Evolutionary conservation across 2,329 filamentous ascomycete species (phyloP).

Genomic region (Arthrinium phaeospermum): DNA sequence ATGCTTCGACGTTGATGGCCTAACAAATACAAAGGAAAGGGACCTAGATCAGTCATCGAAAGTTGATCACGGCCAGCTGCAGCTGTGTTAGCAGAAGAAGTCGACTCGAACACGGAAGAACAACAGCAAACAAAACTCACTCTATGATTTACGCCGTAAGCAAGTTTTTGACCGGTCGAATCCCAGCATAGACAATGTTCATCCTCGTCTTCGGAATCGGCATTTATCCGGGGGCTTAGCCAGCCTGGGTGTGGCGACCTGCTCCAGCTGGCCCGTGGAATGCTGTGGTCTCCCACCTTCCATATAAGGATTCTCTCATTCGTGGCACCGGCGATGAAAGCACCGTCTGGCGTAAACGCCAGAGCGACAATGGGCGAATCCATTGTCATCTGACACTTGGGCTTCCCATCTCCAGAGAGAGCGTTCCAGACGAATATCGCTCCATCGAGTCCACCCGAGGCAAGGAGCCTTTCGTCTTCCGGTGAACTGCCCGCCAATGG

Average conservation of each 20-base stretch:
- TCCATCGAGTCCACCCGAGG: conserved; percentile 67
- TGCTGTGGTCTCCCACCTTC: conserved; percentile 64
- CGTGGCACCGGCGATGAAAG: conserved; percentile 67
- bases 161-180: conserved; percentile 64
- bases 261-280: conserved; percentile 67
- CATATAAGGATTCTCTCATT: conserved; percentile 65
- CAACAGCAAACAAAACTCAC: conserved; percentile 49
- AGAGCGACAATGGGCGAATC: conserved; percentile 62
- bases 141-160: conserved; percentile 67
- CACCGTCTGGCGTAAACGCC: conserved; percentile 67
- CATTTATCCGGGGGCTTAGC: conserved; percentile 60
- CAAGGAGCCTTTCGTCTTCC: conserved; percentile 62
- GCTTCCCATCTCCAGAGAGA: conserved; percentile 57
- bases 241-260: conserved; percentile 61
- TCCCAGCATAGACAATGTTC: conserved; percentile 69
- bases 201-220: conserved; percentile 63
- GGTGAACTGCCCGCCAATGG: conserved; percentile 49
- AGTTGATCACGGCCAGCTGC: conserved; percentile 58
- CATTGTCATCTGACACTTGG: conserved; percentile 67
- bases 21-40: conserved; percentile 3
- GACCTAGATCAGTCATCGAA: conserved; percentile 43
- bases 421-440: conserved; percentile 69
- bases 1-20: background rate
- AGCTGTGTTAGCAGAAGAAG: conserved; percentile 26
- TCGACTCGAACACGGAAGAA: background rate